Base-by-base conservation (phyloP, 345 rosid genomes). In the Euphorbia pulcherrima region DNA sequence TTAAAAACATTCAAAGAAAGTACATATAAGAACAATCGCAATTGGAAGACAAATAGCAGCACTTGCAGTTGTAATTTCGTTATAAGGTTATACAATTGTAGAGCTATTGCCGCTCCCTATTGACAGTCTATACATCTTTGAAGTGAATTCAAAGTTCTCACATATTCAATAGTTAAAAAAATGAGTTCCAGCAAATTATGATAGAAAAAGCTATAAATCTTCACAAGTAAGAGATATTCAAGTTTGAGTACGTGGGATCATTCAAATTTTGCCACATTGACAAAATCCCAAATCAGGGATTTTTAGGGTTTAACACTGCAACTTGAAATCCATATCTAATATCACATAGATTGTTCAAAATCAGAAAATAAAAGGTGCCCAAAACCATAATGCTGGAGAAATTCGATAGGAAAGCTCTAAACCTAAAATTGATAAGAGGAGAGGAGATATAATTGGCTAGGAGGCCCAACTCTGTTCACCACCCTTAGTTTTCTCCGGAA, bases 401-500 rank as follows among this genome's bases (percentile, higher is more conserved):
- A 58, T 13, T 33, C 20, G n/a, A n/a, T n/a, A n/a, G n/a, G n/a
- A n/a, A n/a, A n/a, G n/a, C n/a, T n/a, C n/a, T 44, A 44, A 44
- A 44, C 21, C 50, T 46, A 21, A 53, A 6, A 2, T 48, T n/a
- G 52, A 16, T 12, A 13, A 16, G 1, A 47, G 51, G 4, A 5
- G 52, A 21, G n/a, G 21, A 20, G 30, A 83, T 90, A 5, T 84
- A 91, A 97, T 87, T n/a, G 99, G 97, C 75, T 94, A 97, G 8
- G 99, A 97, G 7, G 99, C 99, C 99, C 99, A 94, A 13, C 99
- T 97, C 80, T 91, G 97, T 67, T 94, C 97, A 6, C 99, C 99
- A 68, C 99, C 99, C 88, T 94, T 94, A 67, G 91, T 94, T 35
- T 79, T 77, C 88, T 94, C 99, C 2, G 98, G 97, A 27, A 91